Evolutionary conservation across 306 rosid genomes (phyloP), one percentile per base, ranked within the genome.

Genomic region (Rubus parviflorus): DNA sequence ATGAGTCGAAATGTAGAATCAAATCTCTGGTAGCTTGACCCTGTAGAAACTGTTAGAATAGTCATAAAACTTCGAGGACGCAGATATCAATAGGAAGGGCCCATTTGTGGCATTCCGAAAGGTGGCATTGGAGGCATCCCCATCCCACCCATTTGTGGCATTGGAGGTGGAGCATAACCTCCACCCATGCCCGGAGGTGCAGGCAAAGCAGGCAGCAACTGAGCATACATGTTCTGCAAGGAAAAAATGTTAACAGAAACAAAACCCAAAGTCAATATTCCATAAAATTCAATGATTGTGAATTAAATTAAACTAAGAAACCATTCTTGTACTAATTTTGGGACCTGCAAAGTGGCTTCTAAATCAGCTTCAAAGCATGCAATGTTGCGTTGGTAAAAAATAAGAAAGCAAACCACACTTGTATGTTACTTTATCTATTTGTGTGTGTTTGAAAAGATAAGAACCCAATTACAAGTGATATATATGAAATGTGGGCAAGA

Each of bases 41-140:
- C 41, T 8, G 54, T 53, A 22, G 58, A 25, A 54, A 9, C 51
- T 56, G 75, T 65, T 63, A 42, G 12, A 71, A 57, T 64, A 76
- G 56, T 53, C 19, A 46, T 47, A 16, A 22, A 42, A 38, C 65
- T 25, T 54, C 41, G 13, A 8, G 20, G 2, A 6, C 1, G 4
- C 42, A 42, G 22, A 41, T 47, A 19, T 82, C 53, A 82, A 64
- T 72, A 77, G 20, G 84, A 69, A 11, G 84, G 74, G 2, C 98
- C 97, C 97, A 89, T 94, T 17, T 97, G 92, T 71, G 98, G 97
- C 97, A 90, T 88, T 70, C 97, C 97, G 67, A 68, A 92, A 25
- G 93, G 91, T 41, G 97, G 93, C 97, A 94, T 89, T 15, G 97
- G 96, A 13, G 97, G 97, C 96, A 92, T 92, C 74, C 97, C 98